Percentiles rank a stretch among this genome's conserved stretches.
Conservation (phyloP, 1,284 basidiomycete species). For the Meira nashicola region DNA sequence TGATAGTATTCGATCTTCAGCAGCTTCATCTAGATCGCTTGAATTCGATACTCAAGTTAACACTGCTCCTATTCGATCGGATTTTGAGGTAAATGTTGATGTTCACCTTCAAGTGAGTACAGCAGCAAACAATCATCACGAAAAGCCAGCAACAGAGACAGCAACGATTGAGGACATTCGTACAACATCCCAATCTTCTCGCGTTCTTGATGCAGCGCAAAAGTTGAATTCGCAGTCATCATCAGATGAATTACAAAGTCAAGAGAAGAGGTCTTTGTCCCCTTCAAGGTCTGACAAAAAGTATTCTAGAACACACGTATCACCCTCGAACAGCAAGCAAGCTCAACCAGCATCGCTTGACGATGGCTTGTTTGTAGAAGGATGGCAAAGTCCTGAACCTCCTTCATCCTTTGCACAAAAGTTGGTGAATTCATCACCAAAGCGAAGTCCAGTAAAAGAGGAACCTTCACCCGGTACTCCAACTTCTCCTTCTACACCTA, state of each 20-base stretch:
- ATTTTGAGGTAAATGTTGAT: neutral
- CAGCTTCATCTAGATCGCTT: neutral
- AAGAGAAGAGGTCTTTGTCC: neutral
- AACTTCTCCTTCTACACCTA: neutral
- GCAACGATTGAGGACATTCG: neutral
- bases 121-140: neutral
- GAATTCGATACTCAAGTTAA: neutral
- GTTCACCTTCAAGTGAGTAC: neutral
- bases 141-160: neutral
- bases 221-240: too few relatives aligned
- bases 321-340: neutral
- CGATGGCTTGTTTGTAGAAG: conserved; percentile 6
- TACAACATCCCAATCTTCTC: neutral
- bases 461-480: neutral
- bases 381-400: conserved; percentile 7
- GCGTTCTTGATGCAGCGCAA: neutral
- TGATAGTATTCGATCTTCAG: neutral
- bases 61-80: too few relatives aligned
- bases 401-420: neutral
- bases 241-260: neutral
- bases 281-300: too few relatives aligned
- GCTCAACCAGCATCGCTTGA: neutral
- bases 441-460: neutral
- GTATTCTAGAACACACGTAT: neutral
- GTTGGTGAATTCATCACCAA: neutral